A percentile compares a stretch with the other conserved stretches of the same genome.
phyloP scores from a whole-genome alignment of 139 green algal species.

The Helicosporidium sp. region DNA sequence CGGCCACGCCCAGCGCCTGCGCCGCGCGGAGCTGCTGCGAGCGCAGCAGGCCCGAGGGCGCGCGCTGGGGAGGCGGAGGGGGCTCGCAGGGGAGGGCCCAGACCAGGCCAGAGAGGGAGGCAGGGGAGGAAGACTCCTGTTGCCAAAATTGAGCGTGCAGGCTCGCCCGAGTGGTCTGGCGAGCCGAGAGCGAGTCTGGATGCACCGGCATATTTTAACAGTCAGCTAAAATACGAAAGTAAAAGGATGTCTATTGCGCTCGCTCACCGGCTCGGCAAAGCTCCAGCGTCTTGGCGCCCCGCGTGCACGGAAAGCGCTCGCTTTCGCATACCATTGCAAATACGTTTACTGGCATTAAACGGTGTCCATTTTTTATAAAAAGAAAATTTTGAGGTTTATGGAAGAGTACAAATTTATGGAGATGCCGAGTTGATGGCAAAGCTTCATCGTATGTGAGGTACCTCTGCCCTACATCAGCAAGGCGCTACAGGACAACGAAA shows the following conservation, averaged over 20 bases:
- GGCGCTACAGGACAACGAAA: too few species aligned
- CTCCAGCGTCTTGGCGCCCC: too few species aligned
- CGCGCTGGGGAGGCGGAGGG: conserved; percentile 22
- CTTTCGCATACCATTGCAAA: too few species aligned
- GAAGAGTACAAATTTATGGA: neutral
- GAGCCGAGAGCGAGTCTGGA: conserved; percentile 28
- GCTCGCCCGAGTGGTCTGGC: conserved; percentile 20
- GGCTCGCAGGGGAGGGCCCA: conserved; percentile 33
- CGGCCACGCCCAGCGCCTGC: conserved; percentile 34
- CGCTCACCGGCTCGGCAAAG: too few species aligned
- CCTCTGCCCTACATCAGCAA: too few species aligned
- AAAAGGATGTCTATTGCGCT: neutral
- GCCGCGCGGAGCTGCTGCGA: conserved; percentile 43
- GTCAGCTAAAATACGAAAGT: too few species aligned
- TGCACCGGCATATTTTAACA: conserved; percentile 35
- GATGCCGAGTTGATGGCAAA: neutral
- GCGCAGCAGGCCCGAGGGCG: conserved; percentile 31
- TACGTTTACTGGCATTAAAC: too few species aligned
- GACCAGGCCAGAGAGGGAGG: conserved; percentile 25
- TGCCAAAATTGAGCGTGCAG: conserved; percentile 53
- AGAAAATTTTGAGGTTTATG: neutral
- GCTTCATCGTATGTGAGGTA: too few species aligned
- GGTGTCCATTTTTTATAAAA: neutral
- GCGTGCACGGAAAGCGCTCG: too few species aligned
- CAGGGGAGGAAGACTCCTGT: conserved; percentile 12